Conservation (phyloP, 371 early-diverging fungal genomes). For the Mortierella sp. region DNA sequence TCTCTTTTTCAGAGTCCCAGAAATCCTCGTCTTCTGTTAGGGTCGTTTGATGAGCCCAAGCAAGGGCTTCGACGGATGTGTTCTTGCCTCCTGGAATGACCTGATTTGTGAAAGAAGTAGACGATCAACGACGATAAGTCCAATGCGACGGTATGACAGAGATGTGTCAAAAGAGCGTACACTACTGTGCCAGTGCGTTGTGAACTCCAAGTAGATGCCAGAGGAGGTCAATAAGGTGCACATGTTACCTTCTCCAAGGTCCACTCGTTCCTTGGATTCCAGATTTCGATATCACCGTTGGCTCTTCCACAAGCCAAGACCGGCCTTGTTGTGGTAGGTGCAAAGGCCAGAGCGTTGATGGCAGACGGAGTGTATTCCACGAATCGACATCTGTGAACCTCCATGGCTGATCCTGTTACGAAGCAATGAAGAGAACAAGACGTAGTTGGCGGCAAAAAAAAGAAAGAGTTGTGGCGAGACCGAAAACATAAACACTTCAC, state of each 20-base stretch:
- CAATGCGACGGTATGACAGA: not conserved
- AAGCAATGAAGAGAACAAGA: conserved; percentile 4
- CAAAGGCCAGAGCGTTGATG: conserved; percentile 83
- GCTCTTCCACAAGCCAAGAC: conserved; percentile 87
- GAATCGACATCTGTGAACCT: conserved; percentile 92
- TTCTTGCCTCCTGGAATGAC: conserved; percentile 83
- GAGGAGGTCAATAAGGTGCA: not conserved
- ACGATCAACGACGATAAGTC: conserved; percentile 2
- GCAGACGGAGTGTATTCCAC: conserved; percentile 88
- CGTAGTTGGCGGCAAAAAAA: not conserved
- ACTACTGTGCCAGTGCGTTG: no score
- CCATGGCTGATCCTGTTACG: conserved; percentile 55
- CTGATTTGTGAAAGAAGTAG: conserved; percentile 35
- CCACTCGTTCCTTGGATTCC: conserved; percentile 78
- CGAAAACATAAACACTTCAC: conserved; percentile 28
- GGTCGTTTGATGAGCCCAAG: conserved; percentile 84
- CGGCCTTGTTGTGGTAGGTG: conserved; percentile 66
- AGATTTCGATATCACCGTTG: conserved; percentile 94
- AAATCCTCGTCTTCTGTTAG: conserved; percentile 68
- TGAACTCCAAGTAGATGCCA: no score
- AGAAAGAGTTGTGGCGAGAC: conserved; percentile 1
- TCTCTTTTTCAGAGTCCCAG: conserved; percentile 68
- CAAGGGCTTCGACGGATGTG: conserved; percentile 82
- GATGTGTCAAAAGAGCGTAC: no score
- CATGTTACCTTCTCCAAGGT: conserved; percentile 72